These are phyloP conservation scores for Boletus smithii DNA, from an alignment of 1,284 basidiomycete species.

Conservation along the genomic window DNA sequence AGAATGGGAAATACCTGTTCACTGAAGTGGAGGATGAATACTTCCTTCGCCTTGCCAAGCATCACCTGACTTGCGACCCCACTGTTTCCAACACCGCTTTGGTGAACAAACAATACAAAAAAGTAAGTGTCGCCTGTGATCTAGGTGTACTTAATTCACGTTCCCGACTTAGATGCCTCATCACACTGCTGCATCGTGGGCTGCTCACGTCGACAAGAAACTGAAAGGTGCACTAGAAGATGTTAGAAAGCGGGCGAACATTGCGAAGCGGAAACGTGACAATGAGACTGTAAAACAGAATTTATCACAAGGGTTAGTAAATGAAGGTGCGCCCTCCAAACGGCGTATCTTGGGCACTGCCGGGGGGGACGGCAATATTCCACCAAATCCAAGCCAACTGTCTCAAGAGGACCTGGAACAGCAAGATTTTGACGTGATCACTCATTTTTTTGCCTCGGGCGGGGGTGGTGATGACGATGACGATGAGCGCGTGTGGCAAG, in stretches of 20 bases:
- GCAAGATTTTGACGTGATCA: conserved; percentile 47
- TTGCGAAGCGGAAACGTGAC: conserved; percentile 29
- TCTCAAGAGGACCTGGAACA: conserved; percentile 18
- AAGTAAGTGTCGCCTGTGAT: conserved; percentile 35
- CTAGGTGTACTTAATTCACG: background rate
- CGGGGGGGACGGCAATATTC: background rate
- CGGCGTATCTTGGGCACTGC: background rate
- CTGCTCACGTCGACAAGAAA: conserved; percentile 26
- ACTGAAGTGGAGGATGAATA: conserved; percentile 48
- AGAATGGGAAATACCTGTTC: conserved; percentile 39
- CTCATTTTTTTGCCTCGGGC: conserved; percentile 49
- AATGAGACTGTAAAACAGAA: conserved; percentile 1
- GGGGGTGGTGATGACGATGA: conserved; percentile 44
- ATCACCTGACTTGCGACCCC: conserved; percentile 40
- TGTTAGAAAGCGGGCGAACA: conserved; percentile 34
- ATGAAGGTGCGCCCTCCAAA: conserved; percentile 2
- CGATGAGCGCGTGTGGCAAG: conserved; percentile 49
- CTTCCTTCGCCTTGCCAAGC: conserved; percentile 32
- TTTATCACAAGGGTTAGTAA: background rate
- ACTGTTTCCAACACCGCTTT: conserved; percentile 33
- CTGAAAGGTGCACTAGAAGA: conserved; percentile 25
- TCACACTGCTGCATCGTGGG: conserved; percentile 43
- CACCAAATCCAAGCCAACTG: background rate
- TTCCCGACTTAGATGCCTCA: conserved; percentile 41
- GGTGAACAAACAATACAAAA: conserved; percentile 34